Percentiles rank a stretch among this genome's conserved stretches.
Evolutionary conservation across 2,329 filamentous ascomycete genomes (phyloP).

Genomic region (Tetracladium maxilliforme): DNA sequence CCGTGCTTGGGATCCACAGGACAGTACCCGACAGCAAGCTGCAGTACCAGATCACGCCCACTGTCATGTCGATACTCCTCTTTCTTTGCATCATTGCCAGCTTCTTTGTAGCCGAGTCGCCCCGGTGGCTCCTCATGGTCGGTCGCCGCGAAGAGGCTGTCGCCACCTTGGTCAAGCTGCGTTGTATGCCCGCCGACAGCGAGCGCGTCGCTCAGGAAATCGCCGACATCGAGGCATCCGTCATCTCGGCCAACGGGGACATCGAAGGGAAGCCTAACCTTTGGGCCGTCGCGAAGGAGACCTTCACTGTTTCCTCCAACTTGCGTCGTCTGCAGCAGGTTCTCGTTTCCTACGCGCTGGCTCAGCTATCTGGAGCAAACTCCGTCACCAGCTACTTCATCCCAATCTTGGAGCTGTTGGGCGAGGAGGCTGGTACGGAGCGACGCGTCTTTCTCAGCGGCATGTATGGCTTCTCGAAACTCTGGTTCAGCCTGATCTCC

Average conservation of each 20-base stretch:
- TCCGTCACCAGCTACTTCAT: constrained; percentile 27
- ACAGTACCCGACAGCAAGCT: constrained; percentile 4
- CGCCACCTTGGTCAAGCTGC: constrained; percentile 6
- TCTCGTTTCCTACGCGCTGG: constrained; percentile 14
- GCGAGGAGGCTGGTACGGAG: constrained; percentile 12
- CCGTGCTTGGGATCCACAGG: no score
- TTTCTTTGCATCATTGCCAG: constrained; percentile 13
- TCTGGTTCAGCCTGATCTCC: constrained; percentile 16
- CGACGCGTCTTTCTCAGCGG: constrained; percentile 21
- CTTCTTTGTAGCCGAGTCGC: constrained; percentile 20
- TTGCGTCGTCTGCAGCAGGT: constrained; percentile 15
- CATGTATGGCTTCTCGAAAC: constrained; percentile 18
- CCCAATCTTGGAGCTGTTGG: constrained; percentile 22
- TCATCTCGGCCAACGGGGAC: constrained; percentile 7
- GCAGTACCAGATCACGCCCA: constrained; percentile 14
- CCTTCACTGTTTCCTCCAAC: constrained; percentile 12
- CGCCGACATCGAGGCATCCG: constrained; percentile 13
- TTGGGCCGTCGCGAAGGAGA: constrained; percentile 14
- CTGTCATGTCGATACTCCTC: constrained; percentile 8
- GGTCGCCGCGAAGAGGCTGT: constrained; percentile 14
- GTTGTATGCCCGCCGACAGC: constrained; percentile 12
- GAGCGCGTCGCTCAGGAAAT: constrained; percentile 12
- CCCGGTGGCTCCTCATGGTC: constrained; percentile 19
- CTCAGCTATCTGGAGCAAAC: constrained; percentile 27
- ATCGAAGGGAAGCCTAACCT: no score